These are phyloP conservation scores for Ilyonectria destructans DNA, from an alignment of 2,329 filamentous ascomycete species.

Conservation along the genomic window DNA sequence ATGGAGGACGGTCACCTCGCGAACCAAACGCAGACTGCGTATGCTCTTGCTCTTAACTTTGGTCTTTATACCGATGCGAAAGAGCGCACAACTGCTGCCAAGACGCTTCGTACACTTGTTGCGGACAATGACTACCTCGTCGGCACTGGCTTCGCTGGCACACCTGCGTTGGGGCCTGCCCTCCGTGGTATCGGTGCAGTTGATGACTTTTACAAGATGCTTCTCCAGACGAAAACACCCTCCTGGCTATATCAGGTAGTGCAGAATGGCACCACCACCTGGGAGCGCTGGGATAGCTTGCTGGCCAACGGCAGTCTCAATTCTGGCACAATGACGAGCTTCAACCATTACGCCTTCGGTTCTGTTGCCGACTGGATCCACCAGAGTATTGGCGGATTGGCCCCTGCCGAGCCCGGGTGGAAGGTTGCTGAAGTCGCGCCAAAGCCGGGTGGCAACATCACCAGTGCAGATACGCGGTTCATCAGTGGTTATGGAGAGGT, in stretches of 20 bases:
- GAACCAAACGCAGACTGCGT: constrained; percentile 60
- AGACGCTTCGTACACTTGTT: constrained; percentile 51
- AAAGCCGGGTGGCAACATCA: constrained; percentile 50
- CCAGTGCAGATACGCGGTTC: constrained; percentile 22
- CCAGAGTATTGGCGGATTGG: constrained; percentile 59
- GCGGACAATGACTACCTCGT: constrained; percentile 55
- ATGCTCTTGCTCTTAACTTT: constrained; percentile 58
- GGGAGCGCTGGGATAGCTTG: constrained; percentile 68
- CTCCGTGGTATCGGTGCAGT: constrained; percentile 44
- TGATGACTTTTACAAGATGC: constrained; percentile 63
- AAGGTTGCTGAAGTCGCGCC: constrained; percentile 56
- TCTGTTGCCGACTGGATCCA: constrained; percentile 66
- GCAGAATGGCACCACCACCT: constrained; percentile 64
- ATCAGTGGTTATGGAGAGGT: constrained; percentile 26
- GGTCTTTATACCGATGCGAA: constrained; percentile 49
- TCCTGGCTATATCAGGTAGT: constrained; percentile 66
- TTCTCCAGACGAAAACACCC: constrained; percentile 61
- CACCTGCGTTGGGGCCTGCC: constrained; percentile 5
- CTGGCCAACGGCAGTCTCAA: constrained; percentile 62
- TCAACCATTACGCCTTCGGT: constrained; percentile 68
- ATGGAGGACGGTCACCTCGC: constrained; percentile 50
- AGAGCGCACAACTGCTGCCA: constrained; percentile 43
- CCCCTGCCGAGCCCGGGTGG: constrained; percentile 59
- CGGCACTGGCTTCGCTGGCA: constrained; percentile 57
- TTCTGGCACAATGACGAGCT: constrained; percentile 64